Base-by-base conservation (phyloP, 345 rosid genomes). In the Brassica rapa region DNA sequence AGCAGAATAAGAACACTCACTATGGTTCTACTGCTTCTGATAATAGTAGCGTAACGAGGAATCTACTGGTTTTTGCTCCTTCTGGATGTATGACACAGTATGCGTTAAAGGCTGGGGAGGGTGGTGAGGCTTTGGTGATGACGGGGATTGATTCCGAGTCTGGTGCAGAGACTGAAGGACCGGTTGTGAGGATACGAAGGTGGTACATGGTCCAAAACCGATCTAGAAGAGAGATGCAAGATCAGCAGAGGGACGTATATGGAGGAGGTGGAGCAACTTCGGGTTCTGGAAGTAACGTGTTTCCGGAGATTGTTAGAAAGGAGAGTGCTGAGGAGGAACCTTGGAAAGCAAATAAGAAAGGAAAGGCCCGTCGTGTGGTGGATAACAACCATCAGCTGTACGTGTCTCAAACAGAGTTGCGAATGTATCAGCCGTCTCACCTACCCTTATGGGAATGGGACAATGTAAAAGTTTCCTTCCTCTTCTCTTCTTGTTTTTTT, bases 31-130 rank as follows among this genome's bases (percentile, higher is more conserved):
- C 30, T 46, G 55, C 6, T 46, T 53, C 23, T 53, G 71, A 71
- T 30, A 82, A 76, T 51, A 76, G 68, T 51, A 76, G 68, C 35
- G 68, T 82, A 39, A 88, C 87, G 80, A 84, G 79, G 77, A 86
- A 89, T 75, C 91, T 94, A 78, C 60, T 53, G 60, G 97, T 92
- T 51, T 94, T 94, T 84, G 87, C 89, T 79, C 87, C 97, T 73
- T 6, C 60, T 23, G 97, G 97, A 71, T 86, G 80, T 68, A 88
- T 94, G 97, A 85, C 89, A 73, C 97, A 94, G 30, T 92, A 91
- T 80, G 84, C 77, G 8, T 68, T 94, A 77, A 88, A 72, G 33
- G 74, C 7, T 46, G 81, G 83, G 25, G 72, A 74, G 49, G 88
- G 84, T 71, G 71, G 57, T 33, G 93, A 87, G 78, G 43, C 79